Percentiles rank a stretch among this genome's conserved stretches.
Evolutionary conservation across 2,329 filamentous ascomycete genomes (phyloP).

Genomic region (Blastomyces percursus): DNA sequence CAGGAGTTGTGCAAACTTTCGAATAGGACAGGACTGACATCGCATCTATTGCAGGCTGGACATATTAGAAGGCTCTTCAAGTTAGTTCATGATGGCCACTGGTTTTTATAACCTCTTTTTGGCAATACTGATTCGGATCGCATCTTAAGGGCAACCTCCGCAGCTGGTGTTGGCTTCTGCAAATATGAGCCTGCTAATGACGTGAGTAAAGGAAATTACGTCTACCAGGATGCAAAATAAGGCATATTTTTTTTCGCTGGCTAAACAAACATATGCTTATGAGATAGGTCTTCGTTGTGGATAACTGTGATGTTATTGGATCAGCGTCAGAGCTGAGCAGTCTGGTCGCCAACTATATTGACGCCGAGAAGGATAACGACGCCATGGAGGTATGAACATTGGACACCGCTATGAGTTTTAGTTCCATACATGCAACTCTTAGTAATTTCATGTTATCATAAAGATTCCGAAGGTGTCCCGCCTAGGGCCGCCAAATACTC

Average conservation of each 20-base stretch:
- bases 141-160: not conserved
- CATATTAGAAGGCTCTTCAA: constrained; percentile 18
- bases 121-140: not conserved
- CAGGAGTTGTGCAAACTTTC: not conserved
- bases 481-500: constrained; percentile 15
- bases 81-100: constrained; percentile 11
- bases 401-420: not conserved
- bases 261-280: not conserved
- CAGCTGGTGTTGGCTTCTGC: constrained; percentile 11
- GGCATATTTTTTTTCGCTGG: not conserved
- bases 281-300: constrained; percentile 20
- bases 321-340: constrained; percentile 10
- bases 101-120: not conserved
- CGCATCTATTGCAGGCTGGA: constrained; percentile 14
- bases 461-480: constrained; percentile 23
- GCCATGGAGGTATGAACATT: constrained; percentile 23
- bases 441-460: not conserved
- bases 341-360: constrained; percentile 19
- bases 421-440: not conserved
- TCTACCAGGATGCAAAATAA: not conserved
- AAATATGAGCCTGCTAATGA: constrained; percentile 19
- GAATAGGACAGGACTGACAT: constrained; percentile 7
- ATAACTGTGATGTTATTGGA: constrained; percentile 14
- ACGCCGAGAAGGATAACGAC: constrained; percentile 23
- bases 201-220: constrained; percentile 14